phyloP scores from a whole-genome alignment of 2,329 filamentous ascomycete genomes.

The Colletotrichum nymphaeae region DNA sequence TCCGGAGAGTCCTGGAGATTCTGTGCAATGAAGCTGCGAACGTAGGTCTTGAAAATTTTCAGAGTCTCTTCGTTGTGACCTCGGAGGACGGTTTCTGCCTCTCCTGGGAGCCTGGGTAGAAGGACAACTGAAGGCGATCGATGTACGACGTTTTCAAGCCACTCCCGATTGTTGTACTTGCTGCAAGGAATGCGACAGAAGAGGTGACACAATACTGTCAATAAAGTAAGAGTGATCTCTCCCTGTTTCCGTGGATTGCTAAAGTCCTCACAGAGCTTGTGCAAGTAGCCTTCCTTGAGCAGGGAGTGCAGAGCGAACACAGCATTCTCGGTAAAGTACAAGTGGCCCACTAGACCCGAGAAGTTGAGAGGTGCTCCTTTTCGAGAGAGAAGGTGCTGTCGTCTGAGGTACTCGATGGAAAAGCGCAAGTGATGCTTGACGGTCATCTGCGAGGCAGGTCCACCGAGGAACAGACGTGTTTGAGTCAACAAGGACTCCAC shows the following conservation, averaged over 20 bases:
- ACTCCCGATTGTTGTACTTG: constrained; percentile 53
- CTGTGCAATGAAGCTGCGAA: constrained; percentile 75
- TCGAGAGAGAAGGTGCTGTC: constrained; percentile 72
- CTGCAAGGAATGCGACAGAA: constrained; percentile 70
- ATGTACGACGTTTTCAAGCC: constrained; percentile 60
- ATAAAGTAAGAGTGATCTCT: constrained; percentile 66
- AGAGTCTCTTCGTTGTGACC: constrained; percentile 75
- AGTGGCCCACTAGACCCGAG: constrained; percentile 74
- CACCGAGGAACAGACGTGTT: constrained; percentile 76
- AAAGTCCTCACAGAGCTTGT: constrained; percentile 68
- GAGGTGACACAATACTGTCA: constrained; percentile 77
- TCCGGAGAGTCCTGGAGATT: constrained; percentile 65
- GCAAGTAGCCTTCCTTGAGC: constrained; percentile 77
- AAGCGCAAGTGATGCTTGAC: constrained; percentile 83
- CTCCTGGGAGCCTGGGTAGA: constrained; percentile 48
- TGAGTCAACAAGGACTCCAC: constrained; percentile 77
- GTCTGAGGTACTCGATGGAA: constrained; percentile 81
- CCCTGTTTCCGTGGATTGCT: constrained; percentile 54
- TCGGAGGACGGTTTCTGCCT: constrained; percentile 59
- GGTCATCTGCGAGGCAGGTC: constrained; percentile 73
- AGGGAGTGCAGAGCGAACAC: constrained; percentile 83
- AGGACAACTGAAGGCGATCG: constrained; percentile 65
- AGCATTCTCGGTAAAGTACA: constrained; percentile 82
- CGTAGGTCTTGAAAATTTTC: constrained; percentile 75
- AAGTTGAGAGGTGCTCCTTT: constrained; percentile 77